Base-by-base conservation (phyloP, 2,329 filamentous ascomycete species). In the Trichoderma harzianum region DNA sequence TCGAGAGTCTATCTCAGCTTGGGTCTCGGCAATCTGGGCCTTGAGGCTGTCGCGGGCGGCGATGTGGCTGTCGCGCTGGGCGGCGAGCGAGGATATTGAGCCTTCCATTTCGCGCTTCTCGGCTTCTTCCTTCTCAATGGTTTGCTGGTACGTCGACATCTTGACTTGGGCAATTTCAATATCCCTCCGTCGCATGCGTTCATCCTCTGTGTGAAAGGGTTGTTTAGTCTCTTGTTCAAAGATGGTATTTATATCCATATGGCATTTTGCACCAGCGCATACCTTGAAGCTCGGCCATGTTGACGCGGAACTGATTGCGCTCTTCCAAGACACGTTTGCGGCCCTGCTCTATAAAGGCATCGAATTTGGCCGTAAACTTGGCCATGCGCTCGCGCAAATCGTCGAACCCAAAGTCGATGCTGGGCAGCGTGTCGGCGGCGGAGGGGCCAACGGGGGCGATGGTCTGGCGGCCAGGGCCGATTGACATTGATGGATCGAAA, bases 381-480 rank as follows among this genome's bases (percentile, higher is more conserved):
- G 91, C 88, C 96, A 99, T 98, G 82, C 94, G 93, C 78, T 95
- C 94, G 82, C 95, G 95, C 79, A 99, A 84, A 76, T 98, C 94
- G 77, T 98, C 95, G 81, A 98, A 98, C 72, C 94, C 94, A 81
- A 99, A 98, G 82, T 97, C 94, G 81, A 97, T 93, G 80, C 88
- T 93, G 43, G 96, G 96, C 10, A 99, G 89, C 64, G 90, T 89
- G 80, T 94, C 92, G 55, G 91, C 91, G 84, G 93, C 89, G 7
- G 91, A 92, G 16, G 90, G 88, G 55, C 86, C 88, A 61, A 85
- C 83, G 53, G 89, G 85, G 34, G 87, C 85, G 74, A 88, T 83
- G 18, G 88, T 87, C 75, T 88, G 88, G 76, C 89, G 86, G 57
- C 67, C 43, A 7, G 51, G 82, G 81, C 89, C 90, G 70, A 88